Percentiles rank a stretch among this genome's conserved stretches.
These are phyloP conservation scores for Spinacia oleracea DNA, from an alignment of 179 eudicot species.

Conservation along the genomic window DNA sequence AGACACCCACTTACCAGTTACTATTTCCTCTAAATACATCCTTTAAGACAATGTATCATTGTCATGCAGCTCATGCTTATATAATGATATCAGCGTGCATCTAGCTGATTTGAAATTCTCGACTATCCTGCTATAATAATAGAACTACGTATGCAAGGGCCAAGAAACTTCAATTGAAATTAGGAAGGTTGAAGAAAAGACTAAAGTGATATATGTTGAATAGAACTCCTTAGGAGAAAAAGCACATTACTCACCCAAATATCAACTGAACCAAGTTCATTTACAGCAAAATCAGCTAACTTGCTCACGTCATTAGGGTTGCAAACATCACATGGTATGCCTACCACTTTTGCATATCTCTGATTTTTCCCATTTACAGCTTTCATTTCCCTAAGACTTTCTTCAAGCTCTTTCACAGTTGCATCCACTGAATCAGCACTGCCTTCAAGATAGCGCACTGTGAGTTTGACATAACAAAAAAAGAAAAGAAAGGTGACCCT, in stretches of 20 bases:
- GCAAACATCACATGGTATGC: slow-evolving; percentile 88
- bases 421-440: slow-evolving; percentile 79
- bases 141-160: not conserved
- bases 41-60: not conserved
- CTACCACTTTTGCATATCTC: slow-evolving; percentile 75
- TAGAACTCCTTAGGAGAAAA: not conserved
- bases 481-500: slow-evolving; percentile 1
- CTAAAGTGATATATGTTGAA: not conserved
- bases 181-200: not conserved
- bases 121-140: not conserved
- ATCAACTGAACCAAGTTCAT: slow-evolving; percentile 80
- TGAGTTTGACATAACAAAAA: slow-evolving; percentile 23
- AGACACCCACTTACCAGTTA: not conserved
- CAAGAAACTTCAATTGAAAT: not conserved
- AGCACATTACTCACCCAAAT: slow-evolving; percentile 72
- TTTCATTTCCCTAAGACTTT: slow-evolving; percentile 62
- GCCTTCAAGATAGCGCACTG: slow-evolving; percentile 34
- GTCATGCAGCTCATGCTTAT: not conserved
- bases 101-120: not conserved
- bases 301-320: slow-evolving; percentile 70
- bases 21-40: too few species aligned
- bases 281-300: slow-evolving; percentile 66
- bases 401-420: slow-evolving; percentile 82
- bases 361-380: slow-evolving; percentile 46
- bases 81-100: not conserved